These are phyloP conservation scores for Tetracladium setigerum DNA, from an alignment of 495 filamentous ascomycete genomes.

Conservation along the genomic window DNA sequence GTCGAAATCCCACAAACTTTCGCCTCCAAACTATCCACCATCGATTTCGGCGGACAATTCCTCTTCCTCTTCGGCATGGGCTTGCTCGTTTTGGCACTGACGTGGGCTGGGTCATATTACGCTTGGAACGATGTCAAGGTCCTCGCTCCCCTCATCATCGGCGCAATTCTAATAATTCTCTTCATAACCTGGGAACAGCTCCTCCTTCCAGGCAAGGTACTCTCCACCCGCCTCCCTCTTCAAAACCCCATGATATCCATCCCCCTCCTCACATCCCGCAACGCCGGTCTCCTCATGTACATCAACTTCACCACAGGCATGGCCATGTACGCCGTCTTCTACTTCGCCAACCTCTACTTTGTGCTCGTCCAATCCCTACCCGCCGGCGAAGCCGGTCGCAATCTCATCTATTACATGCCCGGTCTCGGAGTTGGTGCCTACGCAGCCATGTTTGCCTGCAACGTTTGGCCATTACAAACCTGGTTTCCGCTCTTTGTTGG, in stretches of 20 bases:
- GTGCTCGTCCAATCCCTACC: conserved; percentile 39
- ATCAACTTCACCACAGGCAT: conserved; percentile 47
- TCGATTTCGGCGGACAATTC: conserved; percentile 47
- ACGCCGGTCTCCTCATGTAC: conserved; percentile 43
- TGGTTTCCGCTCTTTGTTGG: conserved; percentile 42
- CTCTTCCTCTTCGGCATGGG: conserved; percentile 54
- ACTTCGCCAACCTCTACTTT: conserved; percentile 56
- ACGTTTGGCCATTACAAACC: conserved; percentile 48
- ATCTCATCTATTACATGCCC: conserved; percentile 39
- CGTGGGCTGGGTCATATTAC: conserved; percentile 52
- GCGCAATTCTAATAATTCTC: conserved; percentile 32
- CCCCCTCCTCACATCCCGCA: conserved; percentile 37
- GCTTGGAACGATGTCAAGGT: conserved; percentile 43
- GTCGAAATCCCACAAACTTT: conserved; percentile 14
- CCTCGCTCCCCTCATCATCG: conserved; percentile 42
- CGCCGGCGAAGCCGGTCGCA: conserved; percentile 39
- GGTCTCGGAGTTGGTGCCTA: conserved; percentile 45
- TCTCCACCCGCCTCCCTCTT: conserved; percentile 35
- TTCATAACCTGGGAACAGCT: conserved; percentile 49
- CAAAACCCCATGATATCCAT: conserved; percentile 52
- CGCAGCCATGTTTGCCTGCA: conserved; percentile 44
- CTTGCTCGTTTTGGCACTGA: conserved; percentile 47
- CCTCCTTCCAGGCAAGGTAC: conserved; percentile 37
- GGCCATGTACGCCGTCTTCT: conserved; percentile 46
- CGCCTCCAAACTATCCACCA: conserved; percentile 33